Percentiles rank a stretch among this genome's conserved stretches.
phyloP scores from a whole-genome alignment of 1,284 basidiomycete genomes.

The Agroathelia rolfsii region DNA sequence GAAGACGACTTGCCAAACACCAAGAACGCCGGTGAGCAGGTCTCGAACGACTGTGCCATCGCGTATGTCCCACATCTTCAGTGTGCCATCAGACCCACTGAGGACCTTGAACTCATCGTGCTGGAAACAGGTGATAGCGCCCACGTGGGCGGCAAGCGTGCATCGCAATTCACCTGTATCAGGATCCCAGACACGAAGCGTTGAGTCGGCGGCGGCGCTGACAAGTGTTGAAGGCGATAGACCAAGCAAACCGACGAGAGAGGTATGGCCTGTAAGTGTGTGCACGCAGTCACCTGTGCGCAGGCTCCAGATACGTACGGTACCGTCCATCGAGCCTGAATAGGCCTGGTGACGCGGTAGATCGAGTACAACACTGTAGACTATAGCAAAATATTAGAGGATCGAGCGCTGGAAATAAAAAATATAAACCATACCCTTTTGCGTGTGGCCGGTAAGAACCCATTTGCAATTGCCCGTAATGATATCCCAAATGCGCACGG shows the following conservation, averaged over 20 bases:
- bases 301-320: conserved; percentile 87
- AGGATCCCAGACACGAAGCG: conserved; percentile 87
- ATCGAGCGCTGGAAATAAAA: conserved; percentile 6
- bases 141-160: conserved; percentile 79
- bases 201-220: conserved; percentile 90
- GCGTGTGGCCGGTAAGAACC: conserved; percentile 77
- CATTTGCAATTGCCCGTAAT: conserved; percentile 79
- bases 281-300: conserved; percentile 72
- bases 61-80: conserved; percentile 93
- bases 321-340: conserved; percentile 94
- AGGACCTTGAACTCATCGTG: conserved; percentile 95
- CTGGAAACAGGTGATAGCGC: conserved; percentile 95
- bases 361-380: conserved; percentile 87
- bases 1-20: conserved; percentile 94
- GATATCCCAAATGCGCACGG: conserved; percentile 91
- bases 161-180: conserved; percentile 71
- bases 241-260: conserved; percentile 79
- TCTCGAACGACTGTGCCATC: conserved; percentile 80
- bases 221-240: conserved; percentile 84
- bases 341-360: conserved; percentile 77
- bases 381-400: conserved; percentile 28
- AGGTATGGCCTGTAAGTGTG: conserved; percentile 78
- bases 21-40: conserved; percentile 78
- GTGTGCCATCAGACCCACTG: conserved; percentile 87
- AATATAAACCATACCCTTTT: conserved; percentile 58